Base-by-base conservation (phyloP, 2,329 filamentous ascomycete genomes). In the Colletotrichum costaricense region DNA sequence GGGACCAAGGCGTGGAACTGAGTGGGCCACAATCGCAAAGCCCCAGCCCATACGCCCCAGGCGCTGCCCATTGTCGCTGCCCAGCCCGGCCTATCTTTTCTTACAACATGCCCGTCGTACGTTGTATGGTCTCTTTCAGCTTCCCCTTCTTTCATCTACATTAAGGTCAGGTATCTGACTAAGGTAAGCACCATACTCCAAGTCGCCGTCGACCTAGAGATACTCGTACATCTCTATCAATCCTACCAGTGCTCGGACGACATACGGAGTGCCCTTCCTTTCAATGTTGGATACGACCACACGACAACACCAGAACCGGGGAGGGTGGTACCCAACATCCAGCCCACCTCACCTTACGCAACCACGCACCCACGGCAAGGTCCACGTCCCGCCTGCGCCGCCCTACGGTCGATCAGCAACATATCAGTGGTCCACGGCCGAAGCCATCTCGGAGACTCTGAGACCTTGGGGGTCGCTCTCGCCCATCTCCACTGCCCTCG, bases 11-110 rank as follows among this genome's bases (percentile, higher is more conserved):
- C 22, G 65, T 63, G 57, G 65, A 42, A 7, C 22, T 22, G 30
- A 42, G 60, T 33, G 67, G 67, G 38, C 26, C 49, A 30, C n/a
- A 30, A 54, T n/a, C 49, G 42, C n/a, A 30, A 26, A 55, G 57
- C 64, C 62, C 62, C 62, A 64, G 56, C 65, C 54, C 66, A 52
- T 55, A 26, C 28, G 30, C 33, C 57, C 57, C 33, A 24, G 57
- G 57, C 57, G 33, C 57, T 24, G 57, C 33, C 59, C 59, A 46
- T 24, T 9, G 6, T 62, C 35, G 59, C n/a, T 46, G 58, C 58
- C 35, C 58, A 60, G 58, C 35, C 22, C 58, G 14, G 58, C 58
- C 22, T 22, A 42, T 33, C 35, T 16, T 9, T 46, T 35, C 35
- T 46, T 62, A 11, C 42, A 49, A 22, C 42, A n/a, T n/a, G 30